Evolutionary conservation across 129 eudicot genomes (phyloP), one percentile per base, ranked within the genome.

Genomic region (Saussurea involucrata): DNA sequence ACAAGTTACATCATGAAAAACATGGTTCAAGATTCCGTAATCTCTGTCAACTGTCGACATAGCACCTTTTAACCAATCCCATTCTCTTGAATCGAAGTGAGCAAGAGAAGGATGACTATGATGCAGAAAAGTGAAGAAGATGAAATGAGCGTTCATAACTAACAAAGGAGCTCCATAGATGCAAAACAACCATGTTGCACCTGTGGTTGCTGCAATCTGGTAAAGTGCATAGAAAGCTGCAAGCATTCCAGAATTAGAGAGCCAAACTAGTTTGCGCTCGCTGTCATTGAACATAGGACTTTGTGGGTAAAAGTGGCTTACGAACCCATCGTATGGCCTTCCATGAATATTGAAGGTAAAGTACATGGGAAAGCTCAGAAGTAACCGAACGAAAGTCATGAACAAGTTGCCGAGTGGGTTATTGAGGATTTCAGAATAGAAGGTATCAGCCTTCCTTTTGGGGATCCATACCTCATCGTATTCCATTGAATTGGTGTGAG

Each of bases 381-480:
- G 82, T 18, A 78, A 66, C 36, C 57, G 58, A 66, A 66, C 55
- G 6, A 57, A 28, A 31, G 71, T 60, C 49, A 63, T 67, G 29
- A 78, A 55, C 69, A 78, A 66, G 25, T 73, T 42, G 34, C 82
- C 82, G 2, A 73, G 25, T 28, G 82, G 82, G 77, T 78, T 78
- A 72, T 78, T 69, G 10, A 78, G 76, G 5, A 78, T 1, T 24
- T 78, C 67, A 2, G 66, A 69, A n/a, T 78, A 78, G 2, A 68
- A 68, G 36, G 67, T 69, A 3, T 78, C 74, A n/a, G 60, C 36
- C 44, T 78, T 78, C 31, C 73, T 33, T 78, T 72, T 78, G 0
- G 82, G 82, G 70, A 78, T 65, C 33, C 67, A 69, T 0, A 78
- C 77, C 77, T 78, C 82, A 66, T 78, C 82, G 5, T 78, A 70